Percentiles rank a stretch among this genome's conserved stretches.
Evolutionary conservation across 257 asterid genomes (phyloP).

Genomic region (Gentiana dahurica): DNA sequence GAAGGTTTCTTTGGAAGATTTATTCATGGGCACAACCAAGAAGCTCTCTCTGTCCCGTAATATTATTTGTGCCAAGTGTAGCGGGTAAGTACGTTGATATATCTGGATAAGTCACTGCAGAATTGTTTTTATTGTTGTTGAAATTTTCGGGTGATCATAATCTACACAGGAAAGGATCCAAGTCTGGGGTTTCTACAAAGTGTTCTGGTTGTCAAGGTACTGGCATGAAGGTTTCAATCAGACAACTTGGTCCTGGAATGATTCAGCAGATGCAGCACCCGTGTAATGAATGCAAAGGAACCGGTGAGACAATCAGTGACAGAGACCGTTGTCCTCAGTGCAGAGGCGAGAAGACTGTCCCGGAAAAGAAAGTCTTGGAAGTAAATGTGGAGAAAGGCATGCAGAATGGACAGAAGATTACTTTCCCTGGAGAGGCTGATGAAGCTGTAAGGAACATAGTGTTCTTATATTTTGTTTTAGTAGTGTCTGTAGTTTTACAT

Average conservation of each 20-base stretch:
- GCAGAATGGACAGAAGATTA: conserved; percentile 59
- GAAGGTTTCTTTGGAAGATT: conserved; percentile 60
- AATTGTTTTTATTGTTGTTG: neutral
- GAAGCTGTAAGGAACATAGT: conserved; percentile 38
- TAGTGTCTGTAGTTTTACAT: too few species aligned
- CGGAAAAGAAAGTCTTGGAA: conserved; percentile 61
- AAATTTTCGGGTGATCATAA: neutral
- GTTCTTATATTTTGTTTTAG: too few species aligned
- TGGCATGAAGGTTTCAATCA: conserved; percentile 56
- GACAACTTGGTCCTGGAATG: conserved; percentile 66
- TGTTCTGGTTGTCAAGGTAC: conserved; percentile 62
- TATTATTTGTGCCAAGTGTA: conserved; percentile 55
- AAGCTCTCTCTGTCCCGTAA: conserved; percentile 59
- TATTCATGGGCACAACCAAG: conserved; percentile 43
- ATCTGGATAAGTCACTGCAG: too few species aligned
- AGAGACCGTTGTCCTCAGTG: conserved; percentile 58
- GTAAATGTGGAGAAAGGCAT: conserved; percentile 68
- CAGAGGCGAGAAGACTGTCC: conserved; percentile 58
- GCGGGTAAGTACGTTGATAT: conserved; percentile 28
- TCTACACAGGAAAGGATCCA: conserved; percentile 50
- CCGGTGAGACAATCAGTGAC: conserved; percentile 55
- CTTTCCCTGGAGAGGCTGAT: conserved; percentile 76
- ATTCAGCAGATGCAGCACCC: conserved; percentile 75
- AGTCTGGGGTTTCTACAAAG: conserved; percentile 53
- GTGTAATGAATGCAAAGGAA: conserved; percentile 61